Conservation (phyloP, 768 basidiomycete genomes). For the Vararia minispora region DNA sequence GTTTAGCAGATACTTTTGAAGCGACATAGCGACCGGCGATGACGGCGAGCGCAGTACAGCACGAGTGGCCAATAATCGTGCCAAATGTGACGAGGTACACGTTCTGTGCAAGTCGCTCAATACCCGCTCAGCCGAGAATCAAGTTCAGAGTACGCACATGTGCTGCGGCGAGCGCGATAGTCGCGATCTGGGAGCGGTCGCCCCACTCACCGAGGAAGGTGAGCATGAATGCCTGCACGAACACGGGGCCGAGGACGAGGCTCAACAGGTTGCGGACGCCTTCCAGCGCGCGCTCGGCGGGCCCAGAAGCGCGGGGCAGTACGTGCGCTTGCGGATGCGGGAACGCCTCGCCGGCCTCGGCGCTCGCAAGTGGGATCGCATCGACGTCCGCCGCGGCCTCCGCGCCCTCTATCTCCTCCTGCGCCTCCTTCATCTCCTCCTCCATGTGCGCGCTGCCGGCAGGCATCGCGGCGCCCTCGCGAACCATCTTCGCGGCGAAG, state of each 20-base stretch:
- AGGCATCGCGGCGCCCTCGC: constrained; percentile 76
- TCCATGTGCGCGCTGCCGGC: constrained; percentile 69
- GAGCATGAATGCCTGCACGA: constrained; percentile 88
- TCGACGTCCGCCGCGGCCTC: constrained; percentile 24
- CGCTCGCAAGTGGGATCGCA: constrained; percentile 53
- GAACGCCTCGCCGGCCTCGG: constrained; percentile 56
- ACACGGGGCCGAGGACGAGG: constrained; percentile 80
- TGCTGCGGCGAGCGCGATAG: constrained; percentile 89
- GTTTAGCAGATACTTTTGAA: constrained; percentile 90
- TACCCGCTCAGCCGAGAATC: constrained; percentile 5
- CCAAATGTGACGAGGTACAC: constrained; percentile 86
- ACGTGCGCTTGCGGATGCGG: constrained; percentile 10
- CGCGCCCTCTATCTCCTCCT: constrained; percentile 82
- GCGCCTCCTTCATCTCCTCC: constrained; percentile 95
- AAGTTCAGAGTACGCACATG: constrained; percentile 47
- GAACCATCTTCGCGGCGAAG: constrained; percentile 84
- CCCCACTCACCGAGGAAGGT: constrained; percentile 99
- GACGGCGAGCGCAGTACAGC: constrained; percentile 84
- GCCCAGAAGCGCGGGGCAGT: constrained; percentile 11
- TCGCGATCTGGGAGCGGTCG: constrained; percentile 93
- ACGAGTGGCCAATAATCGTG: constrained; percentile 79
- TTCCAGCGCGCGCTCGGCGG: constrained; percentile 29
- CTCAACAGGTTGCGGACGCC: constrained; percentile 76
- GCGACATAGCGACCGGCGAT: constrained; percentile 90
- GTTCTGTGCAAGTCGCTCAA: constrained; percentile 41